Conservation (phyloP, 352 stramenopile genomes). For the Blastocystis sp. region DNA sequence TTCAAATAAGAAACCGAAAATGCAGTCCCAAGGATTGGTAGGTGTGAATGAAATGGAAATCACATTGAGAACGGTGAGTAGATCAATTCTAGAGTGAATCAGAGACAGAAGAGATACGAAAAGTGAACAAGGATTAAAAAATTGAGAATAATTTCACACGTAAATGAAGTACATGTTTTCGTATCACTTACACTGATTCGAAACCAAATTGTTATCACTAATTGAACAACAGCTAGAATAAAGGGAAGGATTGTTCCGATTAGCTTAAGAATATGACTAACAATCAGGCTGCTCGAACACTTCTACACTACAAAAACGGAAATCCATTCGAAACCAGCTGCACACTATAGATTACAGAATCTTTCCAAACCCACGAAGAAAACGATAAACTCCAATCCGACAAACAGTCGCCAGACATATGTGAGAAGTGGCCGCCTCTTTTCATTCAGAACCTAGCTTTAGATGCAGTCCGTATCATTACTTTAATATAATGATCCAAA, state of each 20-base stretch:
- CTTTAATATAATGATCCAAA: constrained; percentile 6
- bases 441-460: not conserved
- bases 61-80: not conserved
- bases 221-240: not conserved
- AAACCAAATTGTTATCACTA: not conserved
- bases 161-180: not conserved
- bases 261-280: not conserved
- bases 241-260: not conserved
- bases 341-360: not conserved
- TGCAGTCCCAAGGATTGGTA: not conserved
- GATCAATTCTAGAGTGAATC: not conserved
- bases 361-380: not conserved
- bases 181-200: constrained; percentile 7
- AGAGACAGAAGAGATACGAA: not conserved
- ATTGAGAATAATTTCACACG: constrained; percentile 37
- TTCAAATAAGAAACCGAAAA: not conserved
- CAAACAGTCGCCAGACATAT: not conserved
- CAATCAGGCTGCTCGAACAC: not conserved
- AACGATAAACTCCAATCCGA: not conserved
- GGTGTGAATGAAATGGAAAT: not conserved
- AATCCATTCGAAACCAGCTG: constrained; percentile 15
- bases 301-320: not conserved
- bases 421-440: not conserved
- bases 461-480: not conserved
- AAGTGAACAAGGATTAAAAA: constrained; percentile 42